Evolutionary conservation across 352 stramenopile species (phyloP).

Genomic region (Phytophthora ramorum): DNA sequence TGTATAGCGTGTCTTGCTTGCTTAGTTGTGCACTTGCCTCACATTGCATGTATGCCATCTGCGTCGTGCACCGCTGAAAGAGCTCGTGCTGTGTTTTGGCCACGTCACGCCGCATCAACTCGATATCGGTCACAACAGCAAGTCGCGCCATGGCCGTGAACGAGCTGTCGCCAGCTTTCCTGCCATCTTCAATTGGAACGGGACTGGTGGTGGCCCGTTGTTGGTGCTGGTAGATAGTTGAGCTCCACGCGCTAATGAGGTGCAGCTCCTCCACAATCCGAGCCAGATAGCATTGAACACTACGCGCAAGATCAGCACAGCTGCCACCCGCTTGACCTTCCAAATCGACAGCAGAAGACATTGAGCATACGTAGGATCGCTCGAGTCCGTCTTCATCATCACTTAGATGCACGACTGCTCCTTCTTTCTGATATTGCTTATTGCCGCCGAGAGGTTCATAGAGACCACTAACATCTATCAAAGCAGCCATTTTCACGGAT

Average conservation of each 20-base stretch:
- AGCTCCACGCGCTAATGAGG: conserved; percentile 52
- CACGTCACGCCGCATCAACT: conserved; percentile 30
- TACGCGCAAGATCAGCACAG: conserved; percentile 33
- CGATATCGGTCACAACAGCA: conserved; percentile 33
- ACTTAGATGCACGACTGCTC: not conserved
- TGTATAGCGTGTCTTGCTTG: conserved; percentile 35
- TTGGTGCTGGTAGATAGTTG: conserved; percentile 17
- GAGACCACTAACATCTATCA: conserved; percentile 8
- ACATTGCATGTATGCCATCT: conserved; percentile 45
- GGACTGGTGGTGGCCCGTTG: conserved; percentile 3
- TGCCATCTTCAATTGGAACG: not conserved
- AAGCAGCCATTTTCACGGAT: conserved; percentile 12
- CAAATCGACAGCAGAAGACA: conserved; percentile 48
- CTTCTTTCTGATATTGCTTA: not conserved
- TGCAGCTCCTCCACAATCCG: conserved; percentile 65
- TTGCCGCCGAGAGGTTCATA: not conserved
- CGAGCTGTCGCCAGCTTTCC: conserved; percentile 4
- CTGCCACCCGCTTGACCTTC: conserved; percentile 12
- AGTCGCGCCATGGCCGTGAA: conserved; percentile 25
- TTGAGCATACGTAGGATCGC: conserved; percentile 42
- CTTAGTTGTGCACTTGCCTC: conserved; percentile 13
- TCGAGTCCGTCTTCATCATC: conserved; percentile 20
- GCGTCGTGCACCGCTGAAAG: conserved; percentile 41
- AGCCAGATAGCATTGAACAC: conserved; percentile 53
- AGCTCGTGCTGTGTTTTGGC: conserved; percentile 51